Percentiles rank a stretch among this genome's conserved stretches.
These are phyloP conservation scores for Aspergillus ochraceoroseus DNA, from an alignment of 2,329 filamentous ascomycete species.

Conservation along the genomic window DNA sequence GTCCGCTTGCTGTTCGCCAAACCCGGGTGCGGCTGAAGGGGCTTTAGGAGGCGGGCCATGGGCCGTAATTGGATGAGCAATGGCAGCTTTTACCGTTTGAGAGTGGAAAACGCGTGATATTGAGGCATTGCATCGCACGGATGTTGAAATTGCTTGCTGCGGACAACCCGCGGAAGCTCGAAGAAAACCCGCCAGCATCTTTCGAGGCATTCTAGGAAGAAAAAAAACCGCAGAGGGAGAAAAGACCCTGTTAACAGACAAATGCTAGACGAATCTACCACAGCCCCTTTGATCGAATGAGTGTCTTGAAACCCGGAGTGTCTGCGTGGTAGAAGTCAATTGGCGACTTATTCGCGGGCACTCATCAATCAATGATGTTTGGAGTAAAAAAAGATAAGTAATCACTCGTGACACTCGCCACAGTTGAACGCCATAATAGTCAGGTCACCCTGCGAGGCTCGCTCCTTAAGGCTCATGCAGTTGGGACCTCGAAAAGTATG, in stretches of 20 bases:
- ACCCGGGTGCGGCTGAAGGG: slow-evolving; percentile 49
- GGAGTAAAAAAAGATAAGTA: neutral
- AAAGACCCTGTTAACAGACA: too few species aligned
- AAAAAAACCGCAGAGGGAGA: slow-evolving; percentile 21
- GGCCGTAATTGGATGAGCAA: slow-evolving; percentile 55
- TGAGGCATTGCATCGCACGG: slow-evolving; percentile 17
- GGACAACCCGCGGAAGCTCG: slow-evolving; percentile 21
- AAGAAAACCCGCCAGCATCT: slow-evolving; percentile 23
- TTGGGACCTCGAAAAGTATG: too few species aligned
- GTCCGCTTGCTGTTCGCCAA: slow-evolving; percentile 43
- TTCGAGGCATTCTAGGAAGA: slow-evolving; percentile 11
- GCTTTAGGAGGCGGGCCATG: slow-evolving; percentile 57
- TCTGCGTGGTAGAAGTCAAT: neutral
- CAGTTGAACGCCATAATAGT: too few species aligned
- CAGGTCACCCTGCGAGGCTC: too few species aligned
- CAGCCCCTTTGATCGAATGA: too few species aligned
- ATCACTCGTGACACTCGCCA: slow-evolving; percentile 10
- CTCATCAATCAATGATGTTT: too few species aligned
- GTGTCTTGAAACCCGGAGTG: neutral
- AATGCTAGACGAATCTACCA: too few species aligned
- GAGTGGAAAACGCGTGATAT: slow-evolving; percentile 34
- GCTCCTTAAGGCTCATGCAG: too few species aligned
- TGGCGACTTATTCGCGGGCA: neutral
- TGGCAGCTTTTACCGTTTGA: slow-evolving; percentile 43
- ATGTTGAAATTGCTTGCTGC: slow-evolving; percentile 18